Evolutionary conservation across 768 basidiomycete species (phyloP).

Genomic region (Panaeolus papilionaceus): DNA sequence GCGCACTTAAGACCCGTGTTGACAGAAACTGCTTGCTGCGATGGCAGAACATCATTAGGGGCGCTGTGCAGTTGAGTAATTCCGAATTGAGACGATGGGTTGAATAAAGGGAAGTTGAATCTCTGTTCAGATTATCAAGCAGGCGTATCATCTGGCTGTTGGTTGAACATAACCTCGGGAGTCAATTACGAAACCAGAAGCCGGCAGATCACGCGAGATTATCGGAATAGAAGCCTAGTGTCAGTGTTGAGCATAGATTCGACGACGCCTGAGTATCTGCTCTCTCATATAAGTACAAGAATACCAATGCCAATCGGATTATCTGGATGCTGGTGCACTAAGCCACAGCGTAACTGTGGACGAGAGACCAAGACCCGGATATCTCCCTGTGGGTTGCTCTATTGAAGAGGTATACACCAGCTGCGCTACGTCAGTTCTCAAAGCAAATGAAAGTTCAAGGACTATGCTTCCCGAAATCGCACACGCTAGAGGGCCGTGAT

Average conservation of each 20-base stretch:
- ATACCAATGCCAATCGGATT: neutral
- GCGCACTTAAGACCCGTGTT: neutral
- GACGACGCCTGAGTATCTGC: neutral
- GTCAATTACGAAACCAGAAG: neutral
- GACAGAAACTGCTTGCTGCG: neutral
- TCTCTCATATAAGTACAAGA: neutral
- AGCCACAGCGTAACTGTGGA: neutral
- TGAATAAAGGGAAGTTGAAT: too few relatives aligned
- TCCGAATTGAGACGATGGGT: too few relatives aligned
- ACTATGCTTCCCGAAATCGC: neutral
- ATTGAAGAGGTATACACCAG: too few relatives aligned
- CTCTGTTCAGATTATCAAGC: neutral
- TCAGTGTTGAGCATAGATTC: neutral
- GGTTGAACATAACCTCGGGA: neutral
- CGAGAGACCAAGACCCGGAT: neutral
- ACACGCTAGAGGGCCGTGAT: neutral
- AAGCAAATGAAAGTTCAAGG: neutral
- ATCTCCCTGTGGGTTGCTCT: neutral
- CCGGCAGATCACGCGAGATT: neutral
- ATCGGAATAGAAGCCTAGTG: neutral
- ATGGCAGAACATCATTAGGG: neutral
- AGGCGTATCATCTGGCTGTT: neutral
- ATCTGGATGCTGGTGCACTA: too few relatives aligned
- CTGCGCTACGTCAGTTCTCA: too few relatives aligned
- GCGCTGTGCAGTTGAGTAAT: too few relatives aligned